Conservation (phyloP, 305 asterid species). For the Rubia balearica region DNA sequence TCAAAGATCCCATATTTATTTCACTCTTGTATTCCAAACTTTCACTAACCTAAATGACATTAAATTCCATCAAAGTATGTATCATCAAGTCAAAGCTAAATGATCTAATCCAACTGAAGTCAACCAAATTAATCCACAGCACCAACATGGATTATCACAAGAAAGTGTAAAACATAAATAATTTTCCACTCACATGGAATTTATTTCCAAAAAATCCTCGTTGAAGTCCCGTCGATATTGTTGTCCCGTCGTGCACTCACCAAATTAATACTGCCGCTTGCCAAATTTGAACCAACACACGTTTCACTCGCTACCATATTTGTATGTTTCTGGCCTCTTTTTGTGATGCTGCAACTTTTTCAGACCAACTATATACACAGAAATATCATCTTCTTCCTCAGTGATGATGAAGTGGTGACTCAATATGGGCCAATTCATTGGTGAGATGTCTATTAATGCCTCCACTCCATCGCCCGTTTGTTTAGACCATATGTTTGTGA, state of each 20-base stretch:
- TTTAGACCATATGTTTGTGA: background rate
- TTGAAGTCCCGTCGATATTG: background rate
- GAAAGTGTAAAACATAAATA: background rate
- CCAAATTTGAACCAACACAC: background rate
- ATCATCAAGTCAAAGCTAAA: too few relatives aligned
- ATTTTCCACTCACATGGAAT: background rate
- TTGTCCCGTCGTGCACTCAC: background rate
- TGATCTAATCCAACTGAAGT: too few relatives aligned
- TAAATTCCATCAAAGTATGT: too few relatives aligned
- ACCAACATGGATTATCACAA: too few relatives aligned
- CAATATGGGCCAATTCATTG: background rate
- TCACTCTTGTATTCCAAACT: too few relatives aligned
- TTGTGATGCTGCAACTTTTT: constrained; percentile 11
- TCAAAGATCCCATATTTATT: too few relatives aligned
- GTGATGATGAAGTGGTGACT: background rate
- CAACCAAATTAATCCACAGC: too few relatives aligned
- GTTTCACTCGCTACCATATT: background rate
- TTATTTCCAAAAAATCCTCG: too few relatives aligned
- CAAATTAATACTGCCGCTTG: background rate
- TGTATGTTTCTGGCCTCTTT: background rate
- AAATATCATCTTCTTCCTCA: background rate
- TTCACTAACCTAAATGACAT: too few relatives aligned
- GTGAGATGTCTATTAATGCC: background rate
- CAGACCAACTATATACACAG: constrained; percentile 4
- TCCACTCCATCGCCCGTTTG: background rate